Conservation (phyloP, 495 filamentous ascomycete species). For the Astrothelium macrocarpum region DNA sequence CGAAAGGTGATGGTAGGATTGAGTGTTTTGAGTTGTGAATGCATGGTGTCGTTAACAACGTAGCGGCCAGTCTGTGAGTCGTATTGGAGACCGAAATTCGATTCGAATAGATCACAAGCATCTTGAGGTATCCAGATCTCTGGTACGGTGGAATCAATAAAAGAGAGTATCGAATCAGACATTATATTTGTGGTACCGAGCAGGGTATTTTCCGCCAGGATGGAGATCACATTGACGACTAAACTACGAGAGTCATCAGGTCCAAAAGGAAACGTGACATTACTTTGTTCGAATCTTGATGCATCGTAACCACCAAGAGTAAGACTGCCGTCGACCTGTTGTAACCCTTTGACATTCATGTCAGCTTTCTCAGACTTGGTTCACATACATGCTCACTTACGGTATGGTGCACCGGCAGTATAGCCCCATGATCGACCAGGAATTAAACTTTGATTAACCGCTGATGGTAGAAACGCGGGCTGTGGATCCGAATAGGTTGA, state of each 20-base stretch:
- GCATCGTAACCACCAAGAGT: conserved; percentile 32
- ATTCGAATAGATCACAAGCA: conserved; percentile 28
- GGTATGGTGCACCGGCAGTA: conserved; percentile 29
- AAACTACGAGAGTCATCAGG: conserved; percentile 18
- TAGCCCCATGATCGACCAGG: conserved; percentile 26
- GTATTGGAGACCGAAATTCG: conserved; percentile 29
- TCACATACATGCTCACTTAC: background rate
- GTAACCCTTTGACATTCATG: background rate
- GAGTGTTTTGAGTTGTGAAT: conserved; percentile 16
- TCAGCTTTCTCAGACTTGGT: background rate
- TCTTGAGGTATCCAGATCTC: conserved; percentile 29
- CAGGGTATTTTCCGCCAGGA: conserved; percentile 21
- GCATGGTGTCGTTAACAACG: conserved; percentile 27
- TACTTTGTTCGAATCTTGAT: conserved; percentile 24
- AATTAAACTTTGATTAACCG: conserved; percentile 19
- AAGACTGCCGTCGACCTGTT: conserved; percentile 20
- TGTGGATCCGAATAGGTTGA: conserved; percentile 35
- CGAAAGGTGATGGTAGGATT: conserved; percentile 30
- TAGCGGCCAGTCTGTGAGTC: conserved; percentile 25
- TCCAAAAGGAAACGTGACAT: conserved; percentile 20
- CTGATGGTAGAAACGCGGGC: conserved; percentile 34
- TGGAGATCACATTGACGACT: conserved; percentile 26
- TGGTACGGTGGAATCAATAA: conserved; percentile 28
- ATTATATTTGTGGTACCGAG: conserved; percentile 21
- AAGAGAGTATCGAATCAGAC: conserved; percentile 17